Conservation (phyloP, 441 rosid species). For the Isatis lusitanica region DNA sequence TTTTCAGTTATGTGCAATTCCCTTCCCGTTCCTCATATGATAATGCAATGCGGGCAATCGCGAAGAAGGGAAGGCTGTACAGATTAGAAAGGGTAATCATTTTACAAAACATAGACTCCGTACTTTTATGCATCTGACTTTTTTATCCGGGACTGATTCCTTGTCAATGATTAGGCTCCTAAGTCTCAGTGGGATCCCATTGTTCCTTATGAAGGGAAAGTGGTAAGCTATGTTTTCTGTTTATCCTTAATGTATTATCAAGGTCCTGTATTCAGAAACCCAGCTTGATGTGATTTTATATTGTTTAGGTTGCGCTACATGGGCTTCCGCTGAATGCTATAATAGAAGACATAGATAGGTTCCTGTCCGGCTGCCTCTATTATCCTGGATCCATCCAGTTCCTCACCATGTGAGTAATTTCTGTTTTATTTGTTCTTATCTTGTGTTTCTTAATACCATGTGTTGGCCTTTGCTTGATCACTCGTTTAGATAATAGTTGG, state of each 20-base stretch:
- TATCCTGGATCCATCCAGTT: slow-evolving; percentile 52
- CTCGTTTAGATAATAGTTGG: not conserved
- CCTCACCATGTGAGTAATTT: slow-evolving; percentile 42
- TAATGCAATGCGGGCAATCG: slow-evolving; percentile 43
- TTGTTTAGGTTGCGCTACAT: slow-evolving; percentile 59
- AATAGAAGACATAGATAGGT: slow-evolving; percentile 69
- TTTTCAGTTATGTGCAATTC: slow-evolving; percentile 64
- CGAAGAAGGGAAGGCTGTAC: slow-evolving; percentile 54
- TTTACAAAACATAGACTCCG: not conserved
- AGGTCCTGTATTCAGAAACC: not conserved
- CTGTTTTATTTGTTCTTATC: not conserved
- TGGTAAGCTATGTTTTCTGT: slow-evolving; percentile 47
- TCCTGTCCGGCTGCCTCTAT: slow-evolving; percentile 68
- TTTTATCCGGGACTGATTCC: slow-evolving; percentile 1
- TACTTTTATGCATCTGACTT: not conserved
- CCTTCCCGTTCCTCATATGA: slow-evolving; percentile 46
- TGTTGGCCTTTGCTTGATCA: not conserved
- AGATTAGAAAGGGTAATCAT: slow-evolving; percentile 63
- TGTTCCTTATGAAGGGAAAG: slow-evolving; percentile 61
- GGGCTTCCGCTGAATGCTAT: slow-evolving; percentile 58
- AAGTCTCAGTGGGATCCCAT: slow-evolving; percentile 57
- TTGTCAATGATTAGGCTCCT: slow-evolving; percentile 49
- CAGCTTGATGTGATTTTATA: not conserved
- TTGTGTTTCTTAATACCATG: not conserved
- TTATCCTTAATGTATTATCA: not conserved